Percentiles rank a stretch among this genome's conserved stretches.
These are phyloP conservation scores for Citrus hindsii DNA, from an alignment of 345 rosid genomes.

Conservation along the genomic window DNA sequence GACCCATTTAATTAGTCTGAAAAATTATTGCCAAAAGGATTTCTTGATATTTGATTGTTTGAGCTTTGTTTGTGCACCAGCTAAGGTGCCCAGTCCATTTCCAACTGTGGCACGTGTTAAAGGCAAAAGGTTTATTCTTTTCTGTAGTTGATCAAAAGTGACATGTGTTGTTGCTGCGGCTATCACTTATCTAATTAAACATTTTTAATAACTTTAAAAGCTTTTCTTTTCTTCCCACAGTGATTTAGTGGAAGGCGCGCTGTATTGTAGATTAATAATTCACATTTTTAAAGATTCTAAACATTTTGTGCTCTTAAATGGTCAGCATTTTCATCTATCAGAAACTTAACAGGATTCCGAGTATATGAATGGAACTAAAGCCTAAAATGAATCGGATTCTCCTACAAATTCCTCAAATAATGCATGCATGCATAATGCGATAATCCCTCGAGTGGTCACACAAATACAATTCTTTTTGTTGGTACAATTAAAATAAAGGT, in stretches of 20 bases:
- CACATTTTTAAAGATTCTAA: background rate
- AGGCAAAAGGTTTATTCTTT: background rate
- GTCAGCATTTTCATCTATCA: background rate
- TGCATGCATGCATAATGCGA: background rate
- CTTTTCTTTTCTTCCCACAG: background rate
- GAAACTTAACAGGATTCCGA: background rate
- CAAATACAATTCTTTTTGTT: background rate
- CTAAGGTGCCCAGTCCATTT: slow-evolving; percentile 11
- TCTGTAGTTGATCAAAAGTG: background rate
- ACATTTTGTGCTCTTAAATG: background rate
- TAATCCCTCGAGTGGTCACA: background rate
- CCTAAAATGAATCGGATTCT: slow-evolving; percentile 8
- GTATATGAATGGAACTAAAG: background rate
- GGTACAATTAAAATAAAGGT: background rate
- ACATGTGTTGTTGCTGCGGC: background rate
- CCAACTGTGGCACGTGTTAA: slow-evolving; percentile 19
- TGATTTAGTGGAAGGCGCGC: slow-evolving; percentile 9
- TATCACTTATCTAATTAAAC: background rate
- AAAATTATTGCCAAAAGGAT: slow-evolving; percentile 5
- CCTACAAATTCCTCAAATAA: background rate
- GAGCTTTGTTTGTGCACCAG: slow-evolving; percentile 10
- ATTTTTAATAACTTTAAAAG: background rate
- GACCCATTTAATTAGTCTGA: slow-evolving; percentile 17
- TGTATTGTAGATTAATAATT: background rate
- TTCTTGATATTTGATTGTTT: background rate